Percentiles rank a stretch among this genome's conserved stretches.
phyloP scores from a whole-genome alignment of 106 monocot species.

The Phalaenopsis aphrodite region DNA sequence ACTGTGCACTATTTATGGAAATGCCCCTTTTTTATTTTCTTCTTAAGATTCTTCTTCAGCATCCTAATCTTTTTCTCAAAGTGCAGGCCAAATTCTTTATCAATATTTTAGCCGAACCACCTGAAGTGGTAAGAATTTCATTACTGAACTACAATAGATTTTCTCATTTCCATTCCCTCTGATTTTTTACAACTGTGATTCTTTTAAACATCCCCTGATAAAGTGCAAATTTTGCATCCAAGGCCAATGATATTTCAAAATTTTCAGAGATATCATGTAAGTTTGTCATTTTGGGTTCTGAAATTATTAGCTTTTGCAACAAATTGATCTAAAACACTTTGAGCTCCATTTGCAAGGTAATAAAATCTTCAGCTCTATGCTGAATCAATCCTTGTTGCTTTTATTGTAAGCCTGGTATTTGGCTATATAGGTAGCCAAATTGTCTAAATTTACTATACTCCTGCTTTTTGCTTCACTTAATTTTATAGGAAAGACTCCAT shows the following conservation, averaged over 20 bases:
- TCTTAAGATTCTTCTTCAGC: not conserved
- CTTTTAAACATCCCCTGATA: not conserved
- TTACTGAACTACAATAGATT: not conserved
- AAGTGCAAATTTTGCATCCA: not conserved
- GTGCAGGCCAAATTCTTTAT: conserved; percentile 97
- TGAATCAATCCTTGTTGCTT: too few species aligned
- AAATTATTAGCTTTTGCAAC: not conserved
- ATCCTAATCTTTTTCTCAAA: not conserved
- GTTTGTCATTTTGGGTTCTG: not conserved
- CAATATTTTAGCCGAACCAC: conserved; percentile 94
- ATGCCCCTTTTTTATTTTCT: not conserved
- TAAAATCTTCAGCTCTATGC: too few species aligned
- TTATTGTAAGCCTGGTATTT: too few species aligned
- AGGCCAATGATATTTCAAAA: not conserved
- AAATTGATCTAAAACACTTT: not conserved
- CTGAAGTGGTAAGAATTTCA: conserved; percentile 67
- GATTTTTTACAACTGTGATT: not conserved
- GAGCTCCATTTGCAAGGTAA: too few species aligned
- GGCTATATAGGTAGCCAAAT: too few species aligned
- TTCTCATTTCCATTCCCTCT: not conserved
- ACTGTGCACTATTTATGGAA: too few species aligned
- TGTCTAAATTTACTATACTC: too few species aligned
- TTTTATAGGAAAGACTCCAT: too few species aligned
- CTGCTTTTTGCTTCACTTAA: too few species aligned
- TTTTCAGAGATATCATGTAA: not conserved